A percentile compares a stretch with the other conserved stretches of the same genome.
Evolutionary conservation across 306 rosid species (phyloP).

Genomic region (Purshia tridentata): DNA sequence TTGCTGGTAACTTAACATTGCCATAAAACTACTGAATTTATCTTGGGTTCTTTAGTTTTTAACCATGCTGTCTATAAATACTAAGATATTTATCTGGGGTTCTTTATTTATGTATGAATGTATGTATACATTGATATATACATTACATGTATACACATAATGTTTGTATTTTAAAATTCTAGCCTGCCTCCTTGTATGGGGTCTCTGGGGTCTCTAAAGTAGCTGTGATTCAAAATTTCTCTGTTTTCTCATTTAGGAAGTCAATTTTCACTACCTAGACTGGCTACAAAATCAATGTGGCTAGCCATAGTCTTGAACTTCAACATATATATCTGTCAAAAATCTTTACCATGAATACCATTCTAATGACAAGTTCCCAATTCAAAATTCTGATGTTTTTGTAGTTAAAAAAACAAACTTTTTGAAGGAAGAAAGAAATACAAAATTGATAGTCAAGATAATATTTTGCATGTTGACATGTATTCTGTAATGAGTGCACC

Average conservation of each 20-base stretch:
- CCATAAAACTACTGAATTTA: conserved; percentile 2
- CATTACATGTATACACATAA: background rate
- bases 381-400: background rate
- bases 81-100: too few relatives aligned
- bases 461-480: background rate
- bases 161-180: background rate
- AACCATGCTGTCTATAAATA: background rate
- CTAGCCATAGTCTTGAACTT: background rate
- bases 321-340: background rate
- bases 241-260: background rate
- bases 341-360: background rate
- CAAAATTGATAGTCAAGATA: background rate
- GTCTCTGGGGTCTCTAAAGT: background rate
- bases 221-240: background rate
- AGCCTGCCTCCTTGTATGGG: background rate
- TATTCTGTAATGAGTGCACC: background rate
- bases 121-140: background rate
- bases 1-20: conserved; percentile 59
- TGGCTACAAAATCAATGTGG: background rate
- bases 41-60: background rate
- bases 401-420: background rate
- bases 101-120: background rate
- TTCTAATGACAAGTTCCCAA: background rate
- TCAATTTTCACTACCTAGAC: background rate
- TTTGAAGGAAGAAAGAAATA: background rate